Evolutionary conservation across 1,139 yeast genomes (phyloP).

Genomic region (Insectozyma bohioensis): DNA sequence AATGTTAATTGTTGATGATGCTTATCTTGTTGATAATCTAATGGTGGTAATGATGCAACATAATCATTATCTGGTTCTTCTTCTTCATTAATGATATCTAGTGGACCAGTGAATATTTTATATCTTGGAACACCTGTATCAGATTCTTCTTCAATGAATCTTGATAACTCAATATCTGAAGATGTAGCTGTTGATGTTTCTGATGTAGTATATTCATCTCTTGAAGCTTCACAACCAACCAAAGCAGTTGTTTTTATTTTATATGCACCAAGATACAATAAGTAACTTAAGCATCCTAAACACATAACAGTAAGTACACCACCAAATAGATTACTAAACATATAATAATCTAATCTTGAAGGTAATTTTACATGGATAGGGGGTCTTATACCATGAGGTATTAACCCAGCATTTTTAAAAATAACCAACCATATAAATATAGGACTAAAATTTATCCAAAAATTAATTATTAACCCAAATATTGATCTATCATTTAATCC

Average conservation of each 20-base stretch:
- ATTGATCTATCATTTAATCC: conserved; percentile 40
- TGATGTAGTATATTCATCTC: not conserved
- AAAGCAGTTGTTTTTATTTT: too few relatives aligned
- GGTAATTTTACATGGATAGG: conserved; percentile 51
- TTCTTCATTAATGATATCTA: conserved; percentile 9
- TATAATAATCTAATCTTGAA: conserved; percentile 37
- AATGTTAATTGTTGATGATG: conserved; percentile 8
- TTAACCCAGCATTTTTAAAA: conserved; percentile 60
- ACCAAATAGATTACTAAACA: conserved; percentile 24
- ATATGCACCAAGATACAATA: conserved; percentile 14
- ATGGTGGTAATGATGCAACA: conserved; percentile 5
- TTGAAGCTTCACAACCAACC: too few relatives aligned
- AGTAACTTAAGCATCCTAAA: conserved; percentile 14
- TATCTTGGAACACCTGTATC: not conserved
- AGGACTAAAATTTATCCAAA: conserved; percentile 51
- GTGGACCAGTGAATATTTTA: conserved; percentile 9
- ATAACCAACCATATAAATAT: conserved; percentile 57
- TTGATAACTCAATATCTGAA: not conserved
- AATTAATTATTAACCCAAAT: conserved; percentile 39
- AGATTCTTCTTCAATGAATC: not conserved
- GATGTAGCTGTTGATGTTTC: not conserved
- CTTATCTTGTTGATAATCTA: conserved; percentile 9
- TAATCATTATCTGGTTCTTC: conserved; percentile 5
- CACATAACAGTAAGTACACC: conserved; percentile 17
- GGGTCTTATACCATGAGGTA: conserved; percentile 59